These are phyloP conservation scores for Paratinospora sagittata DNA, from an alignment of 164 flowering plant genomes.

Conservation along the genomic window DNA sequence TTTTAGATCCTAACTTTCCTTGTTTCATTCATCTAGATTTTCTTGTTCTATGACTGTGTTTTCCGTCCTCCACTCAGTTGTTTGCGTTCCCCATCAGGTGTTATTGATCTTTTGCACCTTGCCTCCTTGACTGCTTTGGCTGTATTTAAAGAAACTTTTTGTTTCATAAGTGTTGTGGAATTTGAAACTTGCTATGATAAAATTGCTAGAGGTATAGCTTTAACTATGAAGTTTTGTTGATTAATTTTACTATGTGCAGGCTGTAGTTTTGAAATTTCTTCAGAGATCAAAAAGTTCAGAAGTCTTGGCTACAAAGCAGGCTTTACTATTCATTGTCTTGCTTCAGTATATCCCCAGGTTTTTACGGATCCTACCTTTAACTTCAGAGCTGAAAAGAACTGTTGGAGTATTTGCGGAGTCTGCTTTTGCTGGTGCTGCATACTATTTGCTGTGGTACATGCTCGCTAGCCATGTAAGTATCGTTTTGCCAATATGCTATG, in stretches of 20 bases:
- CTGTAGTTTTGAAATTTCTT: slow-evolving; percentile 76
- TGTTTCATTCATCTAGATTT: too few species aligned
- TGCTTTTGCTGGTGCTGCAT: slow-evolving; percentile 99
- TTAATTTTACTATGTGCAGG: slow-evolving; percentile 41
- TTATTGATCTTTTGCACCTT: background rate
- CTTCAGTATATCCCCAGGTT: slow-evolving; percentile 84
- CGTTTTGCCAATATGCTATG: background rate
- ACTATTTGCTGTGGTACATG: slow-evolving; percentile 86
- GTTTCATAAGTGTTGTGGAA: background rate
- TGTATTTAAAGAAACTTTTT: background rate
- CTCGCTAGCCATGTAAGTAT: slow-evolving; percentile 94
- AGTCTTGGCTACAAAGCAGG: slow-evolving; percentile 71
- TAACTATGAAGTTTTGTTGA: background rate
- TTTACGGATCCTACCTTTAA: slow-evolving; percentile 59
- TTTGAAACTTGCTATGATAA: background rate
- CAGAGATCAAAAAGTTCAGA: slow-evolving; percentile 55
- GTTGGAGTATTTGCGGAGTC: slow-evolving; percentile 94
- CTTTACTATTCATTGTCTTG: slow-evolving; percentile 64
- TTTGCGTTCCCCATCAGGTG: background rate
- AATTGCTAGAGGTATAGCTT: slow-evolving; percentile 1
- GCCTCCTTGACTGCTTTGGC: background rate
- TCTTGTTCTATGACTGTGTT: background rate
- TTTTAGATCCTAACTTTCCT: background rate
- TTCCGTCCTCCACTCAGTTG: background rate
- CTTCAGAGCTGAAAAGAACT: slow-evolving; percentile 84